Evolutionary conservation across 2,329 filamentous ascomycete species (phyloP), one percentile per base, ranked within the genome.

Genomic region (Penicillium crustosum): DNA sequence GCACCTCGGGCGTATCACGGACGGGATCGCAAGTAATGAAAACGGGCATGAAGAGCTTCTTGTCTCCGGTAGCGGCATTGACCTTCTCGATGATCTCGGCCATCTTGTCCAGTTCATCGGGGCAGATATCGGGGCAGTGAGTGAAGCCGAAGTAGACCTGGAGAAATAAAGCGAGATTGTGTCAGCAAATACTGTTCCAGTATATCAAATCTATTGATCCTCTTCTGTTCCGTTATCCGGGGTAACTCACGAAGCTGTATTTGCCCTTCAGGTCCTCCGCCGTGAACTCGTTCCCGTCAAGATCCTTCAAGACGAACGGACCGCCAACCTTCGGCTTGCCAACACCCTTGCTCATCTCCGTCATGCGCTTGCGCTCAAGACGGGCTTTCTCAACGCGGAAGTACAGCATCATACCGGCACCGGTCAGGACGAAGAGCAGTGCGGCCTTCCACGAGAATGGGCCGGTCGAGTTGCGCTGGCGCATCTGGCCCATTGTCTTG

Each of bases 31-130:
- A 97, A 45, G 92, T 96, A 65, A 99, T 91, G 76, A 99, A 97
- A 57, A 99, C 82, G 29, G 93, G 91, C 31, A 87, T 80, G 64
- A 97, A 78, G 49, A 81, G 60, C 56, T 74, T 70, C 51, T 74
- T 69, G 33, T 71, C 73, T 47, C 70, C 69, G 21, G 74, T 75
- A 43, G 66, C 70, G 38, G 70, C 73, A 59, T 74, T 73, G 53
- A 87, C 83, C 58, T 80, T 80, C 72, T 99, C 92, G 71, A 95
- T 89, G 86, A 97, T 96, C 58, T 83, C 83, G n/a, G 93, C 90
- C 93, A 99, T 97, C 81, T 99, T 99, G 80, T 99, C 94, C 68
- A 99, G 88, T 78, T 99, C 94, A 72, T 99, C 94, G 35, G 94
- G 94, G 80, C 94, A 99, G 73, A 99, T 99, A 74, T 99, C 94